Conservation (phyloP, 2,329 filamentous ascomycete species). For the Aureobasidium sp. region DNA sequence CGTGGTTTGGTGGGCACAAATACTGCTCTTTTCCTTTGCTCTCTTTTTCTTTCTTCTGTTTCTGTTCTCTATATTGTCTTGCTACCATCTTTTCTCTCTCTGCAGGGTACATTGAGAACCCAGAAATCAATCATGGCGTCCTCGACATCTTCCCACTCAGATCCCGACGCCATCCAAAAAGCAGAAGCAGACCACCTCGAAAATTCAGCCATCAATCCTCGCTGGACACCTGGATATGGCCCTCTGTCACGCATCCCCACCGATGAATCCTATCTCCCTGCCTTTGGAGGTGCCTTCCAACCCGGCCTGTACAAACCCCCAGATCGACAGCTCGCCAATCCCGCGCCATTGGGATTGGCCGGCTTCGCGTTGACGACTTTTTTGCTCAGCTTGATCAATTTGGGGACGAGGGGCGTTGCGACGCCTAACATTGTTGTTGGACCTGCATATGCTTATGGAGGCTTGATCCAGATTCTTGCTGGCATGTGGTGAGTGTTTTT, state of each 20-base stretch:
- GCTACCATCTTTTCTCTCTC: background rate
- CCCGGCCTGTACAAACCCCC: slow-evolving; percentile 58
- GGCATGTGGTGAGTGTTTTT: slow-evolving; percentile 66
- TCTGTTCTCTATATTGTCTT: background rate
- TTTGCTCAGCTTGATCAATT: slow-evolving; percentile 67
- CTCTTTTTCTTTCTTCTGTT: background rate
- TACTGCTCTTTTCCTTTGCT: background rate
- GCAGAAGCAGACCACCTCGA: background rate
- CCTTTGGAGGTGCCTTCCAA: slow-evolving; percentile 68
- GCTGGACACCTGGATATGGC: slow-evolving; percentile 16
- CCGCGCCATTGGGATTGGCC: slow-evolving; percentile 66
- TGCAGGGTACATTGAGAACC: background rate
- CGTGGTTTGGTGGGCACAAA: background rate
- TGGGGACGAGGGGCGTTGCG: slow-evolving; percentile 54
- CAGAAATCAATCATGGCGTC: background rate
- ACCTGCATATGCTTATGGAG: slow-evolving; percentile 68
- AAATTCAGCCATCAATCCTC: background rate
- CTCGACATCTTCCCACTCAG: background rate
- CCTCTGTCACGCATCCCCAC: slow-evolving; percentile 44
- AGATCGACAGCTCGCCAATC: slow-evolving; percentile 65
- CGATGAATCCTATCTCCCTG: slow-evolving; percentile 41
- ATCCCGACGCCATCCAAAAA: slow-evolving; percentile 7
- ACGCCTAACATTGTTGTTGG: slow-evolving; percentile 61
- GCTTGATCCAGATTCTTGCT: slow-evolving; percentile 69
- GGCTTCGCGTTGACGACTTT: slow-evolving; percentile 82